Conservation (phyloP, 2,329 filamentous ascomycete species). For the Cyphellophora europaea region DNA sequence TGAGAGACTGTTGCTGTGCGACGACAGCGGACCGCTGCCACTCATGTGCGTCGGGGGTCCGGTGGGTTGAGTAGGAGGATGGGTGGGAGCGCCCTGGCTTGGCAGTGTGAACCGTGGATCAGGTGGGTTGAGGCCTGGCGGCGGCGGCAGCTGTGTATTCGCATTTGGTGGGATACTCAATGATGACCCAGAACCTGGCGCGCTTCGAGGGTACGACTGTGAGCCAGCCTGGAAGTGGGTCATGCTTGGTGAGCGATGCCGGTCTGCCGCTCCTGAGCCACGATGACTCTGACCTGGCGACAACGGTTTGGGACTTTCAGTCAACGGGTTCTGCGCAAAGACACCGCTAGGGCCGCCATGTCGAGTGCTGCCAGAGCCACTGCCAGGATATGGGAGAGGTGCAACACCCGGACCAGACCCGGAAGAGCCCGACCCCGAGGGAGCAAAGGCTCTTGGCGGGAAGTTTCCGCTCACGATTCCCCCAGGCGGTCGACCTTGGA, state of each 20-base stretch:
- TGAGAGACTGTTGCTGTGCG: slow-evolving; percentile 23
- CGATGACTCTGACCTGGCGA: slow-evolving; percentile 29
- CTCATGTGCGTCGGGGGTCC: slow-evolving; percentile 27
- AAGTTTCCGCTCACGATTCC: slow-evolving; percentile 48
- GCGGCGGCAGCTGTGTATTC: slow-evolving; percentile 33
- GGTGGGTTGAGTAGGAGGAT: slow-evolving; percentile 23
- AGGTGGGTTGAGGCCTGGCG: slow-evolving; percentile 32
- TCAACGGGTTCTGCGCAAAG: slow-evolving; percentile 66
- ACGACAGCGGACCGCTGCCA: slow-evolving; percentile 18
- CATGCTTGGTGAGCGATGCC: slow-evolving; percentile 35
- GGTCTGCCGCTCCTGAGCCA: slow-evolving; percentile 28
- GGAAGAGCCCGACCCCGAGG: slow-evolving; percentile 41
- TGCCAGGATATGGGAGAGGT: slow-evolving; percentile 27
- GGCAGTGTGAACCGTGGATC: slow-evolving; percentile 35
- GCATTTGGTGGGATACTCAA: slow-evolving; percentile 11
- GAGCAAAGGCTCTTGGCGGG: slow-evolving; percentile 47
- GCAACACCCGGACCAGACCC: slow-evolving; percentile 41
- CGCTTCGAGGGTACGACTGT: slow-evolving; percentile 21
- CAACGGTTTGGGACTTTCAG: slow-evolving; percentile 78
- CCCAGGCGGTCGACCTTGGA: slow-evolving; percentile 44
- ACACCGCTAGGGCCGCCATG: slow-evolving; percentile 39
- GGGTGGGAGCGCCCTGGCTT: slow-evolving; percentile 24
- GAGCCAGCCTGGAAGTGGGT: slow-evolving; percentile 25
- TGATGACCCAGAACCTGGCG: slow-evolving; percentile 13
- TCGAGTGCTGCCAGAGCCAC: slow-evolving; percentile 30